Conservation (phyloP, 2,329 filamentous ascomycete genomes). For the Phoma sp. region DNA sequence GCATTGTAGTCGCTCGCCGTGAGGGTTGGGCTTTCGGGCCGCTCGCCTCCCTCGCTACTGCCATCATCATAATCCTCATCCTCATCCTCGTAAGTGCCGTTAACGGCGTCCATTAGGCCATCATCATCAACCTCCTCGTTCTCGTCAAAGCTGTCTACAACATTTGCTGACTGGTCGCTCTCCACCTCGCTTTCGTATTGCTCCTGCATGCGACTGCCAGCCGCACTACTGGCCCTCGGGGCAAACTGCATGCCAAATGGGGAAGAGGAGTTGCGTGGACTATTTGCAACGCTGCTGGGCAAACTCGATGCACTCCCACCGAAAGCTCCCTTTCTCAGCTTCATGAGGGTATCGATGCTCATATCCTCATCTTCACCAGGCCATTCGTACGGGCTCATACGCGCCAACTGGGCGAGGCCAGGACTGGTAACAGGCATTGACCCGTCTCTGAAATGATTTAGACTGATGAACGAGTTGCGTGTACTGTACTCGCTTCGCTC, state of each 20-base stretch:
- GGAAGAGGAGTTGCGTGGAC: conserved; percentile 47
- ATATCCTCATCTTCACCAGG: conserved; percentile 69
- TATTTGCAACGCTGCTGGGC: conserved; percentile 59
- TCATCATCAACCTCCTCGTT: conserved; percentile 31
- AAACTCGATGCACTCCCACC: conserved; percentile 78
- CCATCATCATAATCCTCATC: conserved; percentile 27
- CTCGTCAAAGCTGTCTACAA: conserved; percentile 27
- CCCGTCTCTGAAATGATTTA: conserved; percentile 63
- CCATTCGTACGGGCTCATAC: conserved; percentile 63
- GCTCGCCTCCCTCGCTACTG: conserved; percentile 23
- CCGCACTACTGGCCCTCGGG: conserved; percentile 37
- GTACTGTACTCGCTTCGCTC: conserved; percentile 96
- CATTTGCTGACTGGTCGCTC: conserved; percentile 34
- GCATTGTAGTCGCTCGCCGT: conserved; percentile 41
- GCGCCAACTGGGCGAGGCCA: conserved; percentile 77
- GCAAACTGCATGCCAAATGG: conserved; percentile 49
- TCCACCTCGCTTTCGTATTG: conserved; percentile 34
- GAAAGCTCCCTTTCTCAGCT: conserved; percentile 77
- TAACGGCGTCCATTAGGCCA: conserved; percentile 38
- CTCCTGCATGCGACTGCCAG: conserved; percentile 38
- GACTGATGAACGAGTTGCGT: conserved; percentile 85
- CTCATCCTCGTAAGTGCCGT: conserved; percentile 34
- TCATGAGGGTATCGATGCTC: conserved; percentile 75
- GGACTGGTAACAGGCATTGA: conserved; percentile 63
- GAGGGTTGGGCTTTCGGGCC: conserved; percentile 42